Conservation (phyloP, 805 yeast species). For the Tanozyma kutaoensis region DNA sequence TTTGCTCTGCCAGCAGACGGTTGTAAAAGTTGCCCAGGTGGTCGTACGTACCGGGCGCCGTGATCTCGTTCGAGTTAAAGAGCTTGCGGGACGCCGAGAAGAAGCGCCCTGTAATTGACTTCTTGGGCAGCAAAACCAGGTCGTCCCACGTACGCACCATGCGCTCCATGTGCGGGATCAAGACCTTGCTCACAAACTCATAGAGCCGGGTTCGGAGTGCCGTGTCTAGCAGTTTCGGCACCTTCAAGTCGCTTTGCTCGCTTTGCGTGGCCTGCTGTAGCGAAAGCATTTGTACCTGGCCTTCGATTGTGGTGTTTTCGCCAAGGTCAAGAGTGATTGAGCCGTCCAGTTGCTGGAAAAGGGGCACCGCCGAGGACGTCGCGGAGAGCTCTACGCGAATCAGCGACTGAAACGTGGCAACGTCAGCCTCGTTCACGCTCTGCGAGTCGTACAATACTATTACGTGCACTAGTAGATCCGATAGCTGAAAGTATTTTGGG, state of each 20-base stretch:
- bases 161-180: conserved; percentile 77
- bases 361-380: conserved; percentile 11
- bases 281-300: conserved; percentile 28
- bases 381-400: conserved; percentile 14
- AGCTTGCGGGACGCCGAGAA: conserved; percentile 56
- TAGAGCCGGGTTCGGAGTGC: conserved; percentile 24
- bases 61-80: conserved; percentile 15
- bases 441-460: conserved; percentile 17
- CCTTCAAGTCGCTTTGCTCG: neutral
- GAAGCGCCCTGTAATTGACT: conserved; percentile 61
- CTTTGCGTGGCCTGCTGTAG: conserved; percentile 6
- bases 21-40: conserved; percentile 43
- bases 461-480: conserved; percentile 39
- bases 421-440: conserved; percentile 13
- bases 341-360: conserved; percentile 1
- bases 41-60: conserved; percentile 29
- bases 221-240: conserved; percentile 13
- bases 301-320: conserved; percentile 33
- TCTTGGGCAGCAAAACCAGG: conserved; percentile 60
- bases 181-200: conserved; percentile 33
- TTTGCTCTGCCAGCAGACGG: conserved; percentile 54
- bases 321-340: conserved; percentile 1
- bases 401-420: conserved; percentile 15
- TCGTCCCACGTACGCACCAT: conserved; percentile 81
- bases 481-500: conserved; percentile 55